These are phyloP conservation scores for Phellinidium pouzarii DNA, from an alignment of 1,284 basidiomycete genomes.

Conservation along the genomic window DNA sequence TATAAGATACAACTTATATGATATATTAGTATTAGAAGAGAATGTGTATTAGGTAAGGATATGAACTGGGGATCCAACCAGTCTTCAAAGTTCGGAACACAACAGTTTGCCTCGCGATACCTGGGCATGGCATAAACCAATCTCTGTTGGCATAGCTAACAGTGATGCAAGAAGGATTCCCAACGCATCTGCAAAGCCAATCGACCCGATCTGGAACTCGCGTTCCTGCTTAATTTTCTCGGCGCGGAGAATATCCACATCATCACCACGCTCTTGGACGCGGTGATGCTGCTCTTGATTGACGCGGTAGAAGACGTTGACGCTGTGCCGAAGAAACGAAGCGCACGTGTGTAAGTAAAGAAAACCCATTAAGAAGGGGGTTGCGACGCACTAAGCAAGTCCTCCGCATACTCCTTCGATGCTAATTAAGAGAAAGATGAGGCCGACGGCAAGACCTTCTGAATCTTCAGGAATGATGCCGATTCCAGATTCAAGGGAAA, in stretches of 20 bases:
- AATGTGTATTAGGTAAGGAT: too few species aligned
- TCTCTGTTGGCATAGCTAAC: slow-evolving; percentile 79
- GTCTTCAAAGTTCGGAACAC: slow-evolving; percentile 67
- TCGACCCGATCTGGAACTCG: slow-evolving; percentile 86
- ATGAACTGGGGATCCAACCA: too few species aligned
- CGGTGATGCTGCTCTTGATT: slow-evolving; percentile 53
- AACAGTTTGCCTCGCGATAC: slow-evolving; percentile 64
- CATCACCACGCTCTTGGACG: slow-evolving; percentile 34
- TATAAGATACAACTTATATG: too few species aligned
- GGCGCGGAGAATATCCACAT: slow-evolving; percentile 31
- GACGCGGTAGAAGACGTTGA: slow-evolving; percentile 83
- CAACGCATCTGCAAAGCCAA: slow-evolving; percentile 69
- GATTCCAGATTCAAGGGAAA: slow-evolving; percentile 61
- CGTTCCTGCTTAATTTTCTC: slow-evolving; percentile 65
- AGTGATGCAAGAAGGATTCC: slow-evolving; percentile 78
- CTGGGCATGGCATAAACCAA: slow-evolving; percentile 71
- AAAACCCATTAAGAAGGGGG: slow-evolving; percentile 8
- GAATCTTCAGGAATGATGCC: slow-evolving; percentile 52
- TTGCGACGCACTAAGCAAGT: slow-evolving; percentile 70
- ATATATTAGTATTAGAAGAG: too few species aligned
- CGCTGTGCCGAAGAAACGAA: slow-evolving; percentile 38
- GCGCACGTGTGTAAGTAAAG: neutral
- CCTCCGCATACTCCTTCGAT: slow-evolving; percentile 87
- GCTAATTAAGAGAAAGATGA: slow-evolving; percentile 75
- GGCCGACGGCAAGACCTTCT: slow-evolving; percentile 50